phyloP scores from a whole-genome alignment of 192 early-diverging fungal genomes.

The Lunasporangiospora selenospora region DNA sequence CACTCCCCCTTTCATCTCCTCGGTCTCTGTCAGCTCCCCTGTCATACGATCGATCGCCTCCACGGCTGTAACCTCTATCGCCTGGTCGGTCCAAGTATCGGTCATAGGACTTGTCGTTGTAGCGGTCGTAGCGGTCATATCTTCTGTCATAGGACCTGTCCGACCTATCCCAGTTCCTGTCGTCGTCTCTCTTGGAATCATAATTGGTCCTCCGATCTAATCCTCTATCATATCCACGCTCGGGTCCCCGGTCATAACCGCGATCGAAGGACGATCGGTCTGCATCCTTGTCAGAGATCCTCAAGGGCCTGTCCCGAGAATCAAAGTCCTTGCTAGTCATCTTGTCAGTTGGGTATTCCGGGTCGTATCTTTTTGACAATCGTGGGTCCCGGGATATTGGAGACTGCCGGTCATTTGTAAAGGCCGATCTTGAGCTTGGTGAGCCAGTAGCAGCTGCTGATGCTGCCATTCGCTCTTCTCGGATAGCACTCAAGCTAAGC shows the following conservation, averaged over 20 bases:
- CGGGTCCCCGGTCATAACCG: conserved; percentile 4
- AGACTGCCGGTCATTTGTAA: too few species aligned
- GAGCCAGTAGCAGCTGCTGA: too few species aligned
- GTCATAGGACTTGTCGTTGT: background rate
- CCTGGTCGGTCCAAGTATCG: background rate
- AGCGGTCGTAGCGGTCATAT: conserved; percentile 13
- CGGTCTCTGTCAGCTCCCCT: background rate
- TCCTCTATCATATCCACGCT: conserved; percentile 9
- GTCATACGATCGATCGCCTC: background rate
- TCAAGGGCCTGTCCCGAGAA: background rate
- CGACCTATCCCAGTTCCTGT: conserved; percentile 4
- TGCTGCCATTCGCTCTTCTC: conserved; percentile 7
- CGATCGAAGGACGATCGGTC: background rate
- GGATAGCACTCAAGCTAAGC: conserved; percentile 14
- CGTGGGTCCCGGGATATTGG: conserved; percentile 1
- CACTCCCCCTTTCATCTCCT: background rate
- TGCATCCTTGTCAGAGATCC: too few species aligned
- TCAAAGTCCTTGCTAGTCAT: too few species aligned
- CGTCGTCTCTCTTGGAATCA: background rate
- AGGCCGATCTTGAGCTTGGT: too few species aligned
- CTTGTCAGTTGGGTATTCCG: too few species aligned
- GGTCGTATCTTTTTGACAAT: background rate
- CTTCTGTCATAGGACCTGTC: conserved; percentile 3
- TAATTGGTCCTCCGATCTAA: conserved; percentile 3
- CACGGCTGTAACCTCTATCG: conserved; percentile 6